phyloP scores from a whole-genome alignment of 257 asterid species.

The Nyctanthes arbortristis region DNA sequence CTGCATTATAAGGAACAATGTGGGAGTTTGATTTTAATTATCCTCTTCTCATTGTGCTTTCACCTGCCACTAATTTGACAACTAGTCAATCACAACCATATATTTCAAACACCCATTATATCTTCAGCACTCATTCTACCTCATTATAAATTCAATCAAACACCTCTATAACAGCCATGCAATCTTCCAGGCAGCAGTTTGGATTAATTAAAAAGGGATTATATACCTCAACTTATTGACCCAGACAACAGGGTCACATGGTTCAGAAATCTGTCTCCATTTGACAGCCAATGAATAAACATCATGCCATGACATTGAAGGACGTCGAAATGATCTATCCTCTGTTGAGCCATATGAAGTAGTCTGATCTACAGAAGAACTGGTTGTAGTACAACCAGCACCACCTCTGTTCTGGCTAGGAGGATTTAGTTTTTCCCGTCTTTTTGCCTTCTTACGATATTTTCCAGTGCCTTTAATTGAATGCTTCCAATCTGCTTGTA shows the following conservation, averaged over 20 bases:
- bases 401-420: conserved; percentile 96
- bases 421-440: conserved; percentile 65
- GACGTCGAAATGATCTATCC: conserved; percentile 70
- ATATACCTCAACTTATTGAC: conserved; percentile 84
- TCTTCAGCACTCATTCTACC: too few relatives aligned
- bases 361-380: conserved; percentile 65
- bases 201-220: conserved; percentile 17
- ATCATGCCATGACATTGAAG: conserved; percentile 78
- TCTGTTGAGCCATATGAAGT: conserved; percentile 48
- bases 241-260: conserved; percentile 97
- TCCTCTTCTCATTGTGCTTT: too few relatives aligned
- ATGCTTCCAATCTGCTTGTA: conserved; percentile 82
- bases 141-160: too few relatives aligned
- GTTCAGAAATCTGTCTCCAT: conserved; percentile 99
- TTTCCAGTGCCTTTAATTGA: conserved; percentile 69
- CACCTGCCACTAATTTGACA: too few relatives aligned
- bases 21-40: too few relatives aligned
- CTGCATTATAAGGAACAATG: conserved; percentile 12
- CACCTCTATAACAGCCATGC: conserved; percentile 9
- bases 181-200: background rate
- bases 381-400: conserved; percentile 96
- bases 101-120: too few relatives aligned
- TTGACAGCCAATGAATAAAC: conserved; percentile 84
- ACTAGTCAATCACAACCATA: too few relatives aligned
- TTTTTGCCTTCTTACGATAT: conserved; percentile 68